Base-by-base conservation (phyloP, 345 rosid species). In the Alliaria petiolata region DNA sequence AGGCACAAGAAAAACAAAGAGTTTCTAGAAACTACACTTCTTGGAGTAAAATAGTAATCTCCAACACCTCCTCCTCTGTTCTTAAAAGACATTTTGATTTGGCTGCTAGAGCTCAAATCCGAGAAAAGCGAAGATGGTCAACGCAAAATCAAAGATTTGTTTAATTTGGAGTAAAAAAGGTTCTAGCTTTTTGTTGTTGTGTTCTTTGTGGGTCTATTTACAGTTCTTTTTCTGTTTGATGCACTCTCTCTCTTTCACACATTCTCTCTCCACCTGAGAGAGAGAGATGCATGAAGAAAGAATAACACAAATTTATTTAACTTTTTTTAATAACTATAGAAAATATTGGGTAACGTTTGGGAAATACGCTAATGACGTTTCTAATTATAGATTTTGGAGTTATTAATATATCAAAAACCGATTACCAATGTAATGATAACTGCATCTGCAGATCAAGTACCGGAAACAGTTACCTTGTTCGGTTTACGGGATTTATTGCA, bases 1-100 rank as follows among this genome's bases (percentile, higher is more conserved):
- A 87, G 45, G 69, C 90, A 93, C 66, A 93, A 86, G 47, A 88
- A 65, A 77, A 87, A 28, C 26, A 84, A 67, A 87, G 68, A 80
- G n/a, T 85, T 87, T 76, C 89, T 83, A 8, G 87, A 62, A 25
- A 81, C 15, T 22, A 74, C 81, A 63, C 69, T 81, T 72, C 80
- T 90, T 33, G 86, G 53, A 73, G 46, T 65, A 40, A 58, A 63
- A 33, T 60, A 43, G 74, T 33, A 30, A 42, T 75, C 74, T 52
- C 57, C 57, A 52, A 28, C 11, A 28, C 14, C 53, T 22, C 55
- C 56, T 25, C 78, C 62, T 81, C 88, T 84, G 64, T 67, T 83
- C 83, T 86, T 93, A 55, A 80, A 70, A 49, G 86, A 82, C 93
- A 93, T 93, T 61, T 51, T 50, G 17, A 8, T 61, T 36, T 53